phyloP scores from a whole-genome alignment of 106 monocot genomes.

The Acanthochlamys bracteata region DNA sequence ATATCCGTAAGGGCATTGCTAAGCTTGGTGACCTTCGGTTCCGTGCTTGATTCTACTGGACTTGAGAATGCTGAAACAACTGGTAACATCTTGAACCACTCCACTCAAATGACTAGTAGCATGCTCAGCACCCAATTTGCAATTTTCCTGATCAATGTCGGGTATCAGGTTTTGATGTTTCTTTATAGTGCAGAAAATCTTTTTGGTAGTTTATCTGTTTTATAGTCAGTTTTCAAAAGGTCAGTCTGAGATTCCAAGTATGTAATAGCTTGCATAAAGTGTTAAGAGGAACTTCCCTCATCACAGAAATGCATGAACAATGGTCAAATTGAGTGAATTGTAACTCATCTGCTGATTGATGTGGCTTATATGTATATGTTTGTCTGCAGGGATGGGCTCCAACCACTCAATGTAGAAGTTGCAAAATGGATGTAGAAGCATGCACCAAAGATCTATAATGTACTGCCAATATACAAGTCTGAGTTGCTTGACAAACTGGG shows the following conservation, averaged over 20 bases:
- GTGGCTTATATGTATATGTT: neutral
- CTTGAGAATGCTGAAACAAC: conserved; percentile 80
- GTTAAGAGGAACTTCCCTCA: too few relatives aligned
- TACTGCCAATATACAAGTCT: conserved; percentile 91
- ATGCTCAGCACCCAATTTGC: conserved; percentile 74
- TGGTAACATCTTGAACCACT: conserved; percentile 76
- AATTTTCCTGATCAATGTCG: conserved; percentile 93
- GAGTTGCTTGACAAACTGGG: conserved; percentile 83
- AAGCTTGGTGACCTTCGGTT: conserved; percentile 92
- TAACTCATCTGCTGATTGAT: neutral
- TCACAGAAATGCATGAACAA: too few relatives aligned
- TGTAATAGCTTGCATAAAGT: too few relatives aligned
- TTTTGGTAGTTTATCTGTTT: neutral
- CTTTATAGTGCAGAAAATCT: neutral
- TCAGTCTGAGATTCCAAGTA: too few relatives aligned
- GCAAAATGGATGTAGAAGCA: conserved; percentile 90
- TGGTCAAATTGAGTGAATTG: too few relatives aligned
- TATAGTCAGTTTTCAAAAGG: too few relatives aligned
- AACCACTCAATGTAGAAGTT: conserved; percentile 89
- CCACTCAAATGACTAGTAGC: conserved; percentile 67
- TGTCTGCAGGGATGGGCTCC: conserved; percentile 63
- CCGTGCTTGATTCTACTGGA: conserved; percentile 88
- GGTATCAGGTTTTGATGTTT: conserved; percentile 29
- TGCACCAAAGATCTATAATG: conserved; percentile 53
- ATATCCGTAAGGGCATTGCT: conserved; percentile 85